Conservation (phyloP, 2,329 filamentous ascomycete species). For the Colletotrichum orchidophilum region DNA sequence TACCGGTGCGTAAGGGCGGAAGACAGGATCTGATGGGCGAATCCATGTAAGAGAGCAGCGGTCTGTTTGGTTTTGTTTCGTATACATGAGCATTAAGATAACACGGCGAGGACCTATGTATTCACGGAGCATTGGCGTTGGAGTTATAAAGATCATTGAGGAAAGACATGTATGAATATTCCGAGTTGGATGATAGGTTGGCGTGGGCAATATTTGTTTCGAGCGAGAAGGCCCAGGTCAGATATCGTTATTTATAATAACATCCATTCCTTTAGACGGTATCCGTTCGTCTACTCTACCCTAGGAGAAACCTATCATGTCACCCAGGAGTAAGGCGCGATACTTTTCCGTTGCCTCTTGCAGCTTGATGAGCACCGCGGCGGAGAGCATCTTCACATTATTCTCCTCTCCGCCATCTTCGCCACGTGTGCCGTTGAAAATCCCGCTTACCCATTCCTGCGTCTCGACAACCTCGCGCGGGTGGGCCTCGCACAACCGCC, state of each 20-base stretch:
- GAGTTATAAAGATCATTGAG: background rate
- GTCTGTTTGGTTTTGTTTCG: background rate
- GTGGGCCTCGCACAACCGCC: constrained; percentile 77
- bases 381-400: constrained; percentile 80
- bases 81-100: background rate
- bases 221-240: background rate
- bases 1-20: constrained; percentile 49
- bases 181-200: background rate
- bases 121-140: background rate
- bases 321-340: constrained; percentile 79
- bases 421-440: constrained; percentile 72
- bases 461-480: constrained; percentile 85
- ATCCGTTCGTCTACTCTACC: background rate
- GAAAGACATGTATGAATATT: background rate
- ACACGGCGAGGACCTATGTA: background rate
- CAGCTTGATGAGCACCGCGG: constrained; percentile 79
- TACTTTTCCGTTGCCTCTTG: constrained; percentile 86
- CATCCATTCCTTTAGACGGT: constrained; percentile 3
- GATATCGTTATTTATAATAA: background rate
- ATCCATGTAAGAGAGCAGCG: background rate
- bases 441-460: constrained; percentile 81
- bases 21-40: constrained; percentile 31
- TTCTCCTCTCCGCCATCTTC: constrained; percentile 74
- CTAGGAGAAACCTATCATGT: constrained; percentile 56
- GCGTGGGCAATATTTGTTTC: background rate